Percentiles rank a stretch among this genome's conserved stretches.
These are phyloP conservation scores for Sideroxylon spinosum DNA, from an alignment of 179 eudicot genomes.

Conservation along the genomic window DNA sequence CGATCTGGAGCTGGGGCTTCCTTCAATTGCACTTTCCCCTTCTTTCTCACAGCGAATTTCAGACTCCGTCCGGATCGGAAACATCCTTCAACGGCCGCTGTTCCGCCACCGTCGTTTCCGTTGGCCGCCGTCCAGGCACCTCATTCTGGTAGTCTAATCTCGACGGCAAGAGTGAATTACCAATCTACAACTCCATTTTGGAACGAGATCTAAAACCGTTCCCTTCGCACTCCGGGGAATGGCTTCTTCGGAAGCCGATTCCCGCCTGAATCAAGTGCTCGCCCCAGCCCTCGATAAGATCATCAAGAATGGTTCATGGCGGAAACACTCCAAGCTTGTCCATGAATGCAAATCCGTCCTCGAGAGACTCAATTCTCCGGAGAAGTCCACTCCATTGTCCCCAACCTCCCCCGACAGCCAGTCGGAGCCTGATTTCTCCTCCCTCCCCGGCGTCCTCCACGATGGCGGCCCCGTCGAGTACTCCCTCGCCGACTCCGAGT, in stretches of 20 bases:
- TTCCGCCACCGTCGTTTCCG: too few relatives aligned
- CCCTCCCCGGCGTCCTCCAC: slow-evolving; percentile 52
- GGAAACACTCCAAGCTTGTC: slow-evolving; percentile 75
- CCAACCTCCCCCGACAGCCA: slow-evolving; percentile 19
- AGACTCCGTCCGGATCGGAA: too few relatives aligned
- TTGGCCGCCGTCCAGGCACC: too few relatives aligned
- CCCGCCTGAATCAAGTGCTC: slow-evolving; percentile 64
- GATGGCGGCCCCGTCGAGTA: slow-evolving; percentile 49
- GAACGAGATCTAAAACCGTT: slow-evolving; percentile 3
- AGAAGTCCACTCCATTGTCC: slow-evolving; percentile 11
- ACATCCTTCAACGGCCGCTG: too few relatives aligned
- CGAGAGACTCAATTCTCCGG: slow-evolving; percentile 38
- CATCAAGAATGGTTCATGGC: slow-evolving; percentile 81
- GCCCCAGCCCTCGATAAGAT: slow-evolving; percentile 70
- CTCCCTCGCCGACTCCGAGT: slow-evolving; percentile 65
- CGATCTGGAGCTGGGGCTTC: background rate
- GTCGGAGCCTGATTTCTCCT: slow-evolving; percentile 25
- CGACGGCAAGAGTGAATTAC: too few relatives aligned
- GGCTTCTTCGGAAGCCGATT: slow-evolving; percentile 97
- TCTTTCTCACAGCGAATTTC: too few relatives aligned
- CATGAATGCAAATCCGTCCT: slow-evolving; percentile 73
- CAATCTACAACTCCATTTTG: too few relatives aligned
- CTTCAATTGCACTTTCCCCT: too few relatives aligned
- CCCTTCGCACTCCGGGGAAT: slow-evolving; percentile 40
- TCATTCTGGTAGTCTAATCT: too few relatives aligned